Evolutionary conservation across 768 basidiomycete genomes (phyloP), one percentile per base, ranked within the genome.

Genomic region (Amanita muscaria): DNA sequence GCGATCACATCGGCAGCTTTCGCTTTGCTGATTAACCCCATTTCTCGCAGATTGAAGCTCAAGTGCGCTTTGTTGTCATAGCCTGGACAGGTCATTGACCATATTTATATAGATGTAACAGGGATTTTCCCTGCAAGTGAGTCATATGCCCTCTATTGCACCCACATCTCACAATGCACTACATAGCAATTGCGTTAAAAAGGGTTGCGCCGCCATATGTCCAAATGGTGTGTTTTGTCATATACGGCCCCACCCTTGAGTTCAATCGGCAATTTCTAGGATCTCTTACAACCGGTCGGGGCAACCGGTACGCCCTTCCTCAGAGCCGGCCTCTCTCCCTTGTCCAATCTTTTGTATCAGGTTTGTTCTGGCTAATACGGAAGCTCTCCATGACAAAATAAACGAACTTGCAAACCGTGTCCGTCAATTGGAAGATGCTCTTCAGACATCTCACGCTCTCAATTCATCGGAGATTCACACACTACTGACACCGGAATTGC

Each of bases 321-420:
- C n/a, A 21, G 18, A 29, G 10, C 14, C 29, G 21, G 23, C 31
- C 35, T 12, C 46, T 41, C 49, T 43, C 36, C 38, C 32, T 19
- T 40, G 27, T 32, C 27, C 39, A 31, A 40, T 31, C 30, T 29
- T 31, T 23, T 25, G 3, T 29, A 11, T 23, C 46, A 81, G 81
- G 55, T 83, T 83, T 50, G 80, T 83, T 24, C 69, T 84, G 9
- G 81, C 81, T 15, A 82, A 82, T 52, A 82, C 80, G 25, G 80
- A 83, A 58, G 71, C 64, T 7, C 70, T 82, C 8, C 82, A 83
- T 49, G 80, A 81, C 48, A 83, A 81, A 60, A 83, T 83, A 36
- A 71, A 69, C 34, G 52, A 68, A 18, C 66, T 85, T 11, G 68
- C 79, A 12, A 77, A 60, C 48, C 76, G 82, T 35, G 77, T 83